Evolutionary conservation across 2,329 filamentous ascomycete genomes (phyloP), one percentile per base, ranked within the genome.

Genomic region (Fonsecaea nubica): DNA sequence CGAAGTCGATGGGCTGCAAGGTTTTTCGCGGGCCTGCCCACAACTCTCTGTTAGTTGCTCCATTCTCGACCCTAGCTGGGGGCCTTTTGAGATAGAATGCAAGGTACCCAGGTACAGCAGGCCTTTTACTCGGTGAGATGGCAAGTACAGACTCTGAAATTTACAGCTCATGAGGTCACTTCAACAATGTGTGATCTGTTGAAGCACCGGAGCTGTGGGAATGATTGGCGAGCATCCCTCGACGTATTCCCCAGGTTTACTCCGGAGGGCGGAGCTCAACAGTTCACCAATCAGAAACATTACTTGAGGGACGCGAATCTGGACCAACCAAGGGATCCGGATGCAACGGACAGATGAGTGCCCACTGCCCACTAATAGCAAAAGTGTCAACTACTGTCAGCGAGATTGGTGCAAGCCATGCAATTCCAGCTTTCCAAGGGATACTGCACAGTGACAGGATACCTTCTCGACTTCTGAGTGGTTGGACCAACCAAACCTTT

Each of bases 11-110:
- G 30, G 12, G 21, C 35, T n/a, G 25, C 18, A 50, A 50, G 45
- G 45, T 25, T 25, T 50, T 21, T 25, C 21, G 18, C 45, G 45
- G 21, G 18, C 18, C 55, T 25, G 55, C n/a, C 21, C 55, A 58
- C 40, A 30, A 58, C 33, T 33, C 42, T 33, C 30, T 25, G 25
- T 25, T 50, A 25, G 18, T 12, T 63, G 52, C 54, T 56, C 62
- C 42, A 58, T 63, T 21, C 58, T 63, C 62, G 62, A 63, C 7
- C 62, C 40, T 38, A 58, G 62, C 55, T 63, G 62, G 62, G 54
- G n/a, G 21, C 15, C 62, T 58, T 53, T 21, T 63, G 25, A 57
- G 52, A 48, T 63, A 57, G 10, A 40, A 21, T 32, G 13, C 33
- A n/a, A 25, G 25, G 25, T 25, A 25, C 25, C 25, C 25, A 57